A percentile compares a stretch with the other conserved stretches of the same genome.
These are phyloP conservation scores for Venturia carpophila DNA, from an alignment of 2,329 filamentous ascomycete species.

Conservation along the genomic window DNA sequence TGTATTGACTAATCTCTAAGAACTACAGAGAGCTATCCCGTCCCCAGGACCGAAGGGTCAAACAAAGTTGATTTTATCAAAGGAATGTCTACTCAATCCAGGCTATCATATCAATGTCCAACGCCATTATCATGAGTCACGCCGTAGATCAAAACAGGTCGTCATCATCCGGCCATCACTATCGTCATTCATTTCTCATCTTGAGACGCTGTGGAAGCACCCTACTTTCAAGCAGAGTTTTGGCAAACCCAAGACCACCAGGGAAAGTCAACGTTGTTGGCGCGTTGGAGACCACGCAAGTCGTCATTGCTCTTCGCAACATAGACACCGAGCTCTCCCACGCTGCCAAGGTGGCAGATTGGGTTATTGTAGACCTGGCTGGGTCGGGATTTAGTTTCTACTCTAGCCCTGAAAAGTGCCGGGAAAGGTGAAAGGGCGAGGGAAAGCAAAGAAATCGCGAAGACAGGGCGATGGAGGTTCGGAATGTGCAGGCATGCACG, in stretches of 20 bases:
- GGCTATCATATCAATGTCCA: too few relatives aligned
- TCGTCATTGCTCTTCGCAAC: not conserved
- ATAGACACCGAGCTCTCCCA: not conserved
- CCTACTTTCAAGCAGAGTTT: not conserved
- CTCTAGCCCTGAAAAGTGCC: not conserved
- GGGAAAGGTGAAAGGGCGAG: not conserved
- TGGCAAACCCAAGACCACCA: not conserved
- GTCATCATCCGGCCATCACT: too few relatives aligned
- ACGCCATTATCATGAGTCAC: too few relatives aligned
- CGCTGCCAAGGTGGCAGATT: not conserved
- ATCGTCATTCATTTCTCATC: not conserved
- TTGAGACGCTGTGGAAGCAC: not conserved
- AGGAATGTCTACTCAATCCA: too few relatives aligned
- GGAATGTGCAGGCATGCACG: not conserved
- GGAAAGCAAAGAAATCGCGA: not conserved
- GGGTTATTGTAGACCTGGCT: constrained; percentile 1
- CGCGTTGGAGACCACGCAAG: not conserved
- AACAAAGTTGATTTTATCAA: too few relatives aligned
- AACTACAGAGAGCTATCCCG: too few relatives aligned
- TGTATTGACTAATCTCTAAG: too few relatives aligned
- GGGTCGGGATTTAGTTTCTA: not conserved
- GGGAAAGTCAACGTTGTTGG: not conserved
- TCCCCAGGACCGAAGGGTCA: too few relatives aligned
- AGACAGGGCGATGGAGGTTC: not conserved
- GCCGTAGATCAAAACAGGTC: too few relatives aligned